phyloP scores from a whole-genome alignment of 805 yeast species.

The Starmerella stigmatis region DNA sequence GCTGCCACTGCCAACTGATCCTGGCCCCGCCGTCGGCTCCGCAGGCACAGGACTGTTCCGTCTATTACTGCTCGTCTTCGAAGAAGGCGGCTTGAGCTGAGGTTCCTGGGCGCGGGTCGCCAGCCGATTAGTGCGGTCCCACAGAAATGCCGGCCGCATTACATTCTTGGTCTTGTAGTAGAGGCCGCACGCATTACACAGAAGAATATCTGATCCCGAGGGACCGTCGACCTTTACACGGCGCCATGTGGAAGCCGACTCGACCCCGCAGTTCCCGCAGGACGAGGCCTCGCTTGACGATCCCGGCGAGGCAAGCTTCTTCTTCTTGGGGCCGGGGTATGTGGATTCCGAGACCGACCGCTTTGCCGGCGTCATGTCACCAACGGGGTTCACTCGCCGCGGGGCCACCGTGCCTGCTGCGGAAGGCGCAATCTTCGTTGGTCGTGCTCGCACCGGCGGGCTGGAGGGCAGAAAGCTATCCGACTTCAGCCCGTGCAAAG shows the following conservation, averaged over 20 bases:
- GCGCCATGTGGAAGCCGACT: conserved; percentile 24
- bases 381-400: neutral
- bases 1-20: too few relatives aligned
- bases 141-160: conserved; percentile 29
- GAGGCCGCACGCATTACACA: conserved; percentile 31
- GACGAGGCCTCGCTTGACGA: conserved; percentile 7
- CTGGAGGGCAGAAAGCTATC: conserved; percentile 16
- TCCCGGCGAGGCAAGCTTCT: conserved; percentile 7
- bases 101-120: neutral
- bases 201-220: conserved; percentile 14
- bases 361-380: neutral
- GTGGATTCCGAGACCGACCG: conserved; percentile 6
- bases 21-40: too few relatives aligned
- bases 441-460: conserved; percentile 18
- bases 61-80: neutral
- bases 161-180: conserved; percentile 25
- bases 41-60: too few relatives aligned
- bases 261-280: conserved; percentile 24
- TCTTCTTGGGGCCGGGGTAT: neutral
- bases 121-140: conserved; percentile 21
- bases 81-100: neutral
- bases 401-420: neutral
- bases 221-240: conserved; percentile 8
- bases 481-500: neutral
- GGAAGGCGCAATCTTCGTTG: conserved; percentile 4